Base-by-base conservation (phyloP, 2,329 filamentous ascomycete species). In the Cladosporium austrohemisphaericum region DNA sequence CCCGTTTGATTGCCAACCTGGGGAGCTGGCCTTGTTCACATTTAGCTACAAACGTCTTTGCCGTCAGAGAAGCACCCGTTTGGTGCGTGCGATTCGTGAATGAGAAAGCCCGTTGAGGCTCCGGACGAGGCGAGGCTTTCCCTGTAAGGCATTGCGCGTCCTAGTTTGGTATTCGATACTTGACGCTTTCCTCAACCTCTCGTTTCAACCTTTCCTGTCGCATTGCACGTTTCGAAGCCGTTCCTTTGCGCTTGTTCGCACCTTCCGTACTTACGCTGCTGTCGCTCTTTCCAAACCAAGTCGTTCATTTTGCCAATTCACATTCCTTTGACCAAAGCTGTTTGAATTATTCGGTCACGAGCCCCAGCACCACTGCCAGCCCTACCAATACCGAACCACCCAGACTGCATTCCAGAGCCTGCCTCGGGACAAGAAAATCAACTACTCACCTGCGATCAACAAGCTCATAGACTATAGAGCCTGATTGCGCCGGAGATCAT, bases 221-320 rank as follows among this genome's bases (percentile, higher is more conserved):
- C 37, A 28, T 40, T n/a, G 13, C 11, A 32, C 29, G 29, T 32
- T 32, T 32, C 29, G 16, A n/a, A n/a, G n/a, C n/a, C 29, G 29
- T 14, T 28, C 25, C 29, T 32, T 32, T n/a, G n/a, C n/a, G n/a
- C 10, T 14, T 32, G 29, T 13, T 32, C 29, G 16, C 32, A 35
- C n/a, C 52, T 50, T 55, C 56, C 25, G 52, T 51, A 48, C 51
- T 25, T 32, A 31, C 26, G 19, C 38, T 38, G 32, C 13, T 31
- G 45, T 50, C 50, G 37, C 53, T 51, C 51, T 6, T 52, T 50
- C 46, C n/a, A 14, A 31, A 28, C n/a, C 35, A 33, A 22, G 45
- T 50, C 46, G 32, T 35, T 50, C 45, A 23, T 52, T 51, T 16
- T 22, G 19, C 13, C 10, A 16, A 28, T 49, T 22, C 26, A 38